These are phyloP conservation scores for Tylopilus balloui DNA, from an alignment of 768 basidiomycete species.

Conservation along the genomic window DNA sequence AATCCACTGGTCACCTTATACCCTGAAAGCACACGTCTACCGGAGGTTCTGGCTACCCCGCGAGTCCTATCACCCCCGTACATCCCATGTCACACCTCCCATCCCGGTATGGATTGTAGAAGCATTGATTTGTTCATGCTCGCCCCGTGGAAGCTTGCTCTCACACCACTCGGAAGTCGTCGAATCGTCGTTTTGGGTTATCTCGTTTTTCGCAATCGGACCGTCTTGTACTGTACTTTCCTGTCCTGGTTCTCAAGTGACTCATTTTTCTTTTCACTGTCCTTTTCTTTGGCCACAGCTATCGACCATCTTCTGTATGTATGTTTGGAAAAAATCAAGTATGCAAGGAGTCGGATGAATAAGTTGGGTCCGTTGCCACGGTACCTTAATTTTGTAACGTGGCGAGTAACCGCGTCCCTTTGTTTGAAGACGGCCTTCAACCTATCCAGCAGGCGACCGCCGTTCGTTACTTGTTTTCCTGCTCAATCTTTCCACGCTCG, in stretches of 20 bases:
- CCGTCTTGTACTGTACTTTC: conserved; percentile 35
- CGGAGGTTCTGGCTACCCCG: conserved; percentile 23
- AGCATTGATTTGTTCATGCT: conserved; percentile 24
- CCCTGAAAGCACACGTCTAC: conserved; percentile 39
- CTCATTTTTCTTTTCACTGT: conserved; percentile 8
- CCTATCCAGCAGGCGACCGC: conserved; percentile 12
- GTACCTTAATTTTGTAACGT: conserved; percentile 20
- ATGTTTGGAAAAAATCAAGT: conserved; percentile 25
- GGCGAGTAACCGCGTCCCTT: conserved; percentile 5
- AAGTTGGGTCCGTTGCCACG: conserved; percentile 26
- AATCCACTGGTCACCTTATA: conserved; percentile 46
- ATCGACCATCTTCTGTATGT: conserved; percentile 30
- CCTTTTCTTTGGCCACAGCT: conserved; percentile 22
- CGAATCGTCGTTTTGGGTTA: conserved; percentile 32
- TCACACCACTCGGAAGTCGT: conserved; percentile 28
- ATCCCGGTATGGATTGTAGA: conserved; percentile 30
- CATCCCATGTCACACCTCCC: conserved; percentile 19
- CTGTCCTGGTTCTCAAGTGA: conserved; percentile 15
- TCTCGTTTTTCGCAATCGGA: conserved; percentile 31
- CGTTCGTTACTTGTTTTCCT: conserved; percentile 26
- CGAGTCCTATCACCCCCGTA: conserved; percentile 20
- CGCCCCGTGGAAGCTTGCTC: conserved; percentile 27
- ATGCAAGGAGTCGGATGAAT: conserved; percentile 5
- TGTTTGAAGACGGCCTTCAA: conserved; percentile 16
- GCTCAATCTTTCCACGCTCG: conserved; percentile 22